Conservation (phyloP, 2,329 filamentous ascomycete genomes). For the Ascomycota sp. region DNA sequence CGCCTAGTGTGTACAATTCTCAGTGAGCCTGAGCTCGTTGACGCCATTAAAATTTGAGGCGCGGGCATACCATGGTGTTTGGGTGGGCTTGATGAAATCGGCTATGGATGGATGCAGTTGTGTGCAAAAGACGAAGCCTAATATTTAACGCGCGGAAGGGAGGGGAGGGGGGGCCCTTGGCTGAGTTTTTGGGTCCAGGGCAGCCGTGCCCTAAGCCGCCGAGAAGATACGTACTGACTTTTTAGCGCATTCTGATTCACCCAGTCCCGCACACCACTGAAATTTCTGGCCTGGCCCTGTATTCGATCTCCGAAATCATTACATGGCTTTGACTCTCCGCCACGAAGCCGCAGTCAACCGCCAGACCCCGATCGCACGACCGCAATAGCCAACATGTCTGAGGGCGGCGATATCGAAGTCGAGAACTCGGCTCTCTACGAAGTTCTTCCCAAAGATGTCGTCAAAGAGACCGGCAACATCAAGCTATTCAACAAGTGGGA, state of each 20-base stretch:
- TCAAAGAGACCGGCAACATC: slow-evolving; percentile 69
- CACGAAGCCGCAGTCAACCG: slow-evolving; percentile 16
- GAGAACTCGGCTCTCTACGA: slow-evolving; percentile 52
- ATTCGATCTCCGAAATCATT: slow-evolving; percentile 6
- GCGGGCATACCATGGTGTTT: slow-evolving; percentile 20
- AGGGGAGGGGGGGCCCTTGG: slow-evolving; percentile 6
- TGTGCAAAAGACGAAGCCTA: slow-evolving; percentile 8
- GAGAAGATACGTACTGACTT: slow-evolving; percentile 9
- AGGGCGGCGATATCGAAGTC: slow-evolving; percentile 83
- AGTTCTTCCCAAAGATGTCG: slow-evolving; percentile 82
- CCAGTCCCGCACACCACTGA: slow-evolving; percentile 12
- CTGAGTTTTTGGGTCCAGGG: slow-evolving; percentile 15
- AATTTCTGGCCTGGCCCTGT: slow-evolving; percentile 13
- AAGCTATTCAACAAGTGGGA: slow-evolving; percentile 96
- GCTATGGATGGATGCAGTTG: slow-evolving; percentile 13
- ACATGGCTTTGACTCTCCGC: slow-evolving; percentile 16
- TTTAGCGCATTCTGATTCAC: slow-evolving; percentile 15
- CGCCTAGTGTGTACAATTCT: slow-evolving; percentile 10
- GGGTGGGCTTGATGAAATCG: slow-evolving; percentile 18
- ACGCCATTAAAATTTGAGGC: slow-evolving; percentile 1
- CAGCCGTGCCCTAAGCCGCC: slow-evolving; percentile 19
- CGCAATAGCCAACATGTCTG: slow-evolving; percentile 56
- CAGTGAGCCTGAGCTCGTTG: slow-evolving; percentile 1
- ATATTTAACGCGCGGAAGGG: slow-evolving; percentile 7
- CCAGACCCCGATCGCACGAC: slow-evolving; percentile 16